A percentile compares a stretch with the other conserved stretches of the same genome.
Evolutionary conservation across 2,329 filamentous ascomycete species (phyloP).

Genomic region (Hyphodiscus sp.): DNA sequence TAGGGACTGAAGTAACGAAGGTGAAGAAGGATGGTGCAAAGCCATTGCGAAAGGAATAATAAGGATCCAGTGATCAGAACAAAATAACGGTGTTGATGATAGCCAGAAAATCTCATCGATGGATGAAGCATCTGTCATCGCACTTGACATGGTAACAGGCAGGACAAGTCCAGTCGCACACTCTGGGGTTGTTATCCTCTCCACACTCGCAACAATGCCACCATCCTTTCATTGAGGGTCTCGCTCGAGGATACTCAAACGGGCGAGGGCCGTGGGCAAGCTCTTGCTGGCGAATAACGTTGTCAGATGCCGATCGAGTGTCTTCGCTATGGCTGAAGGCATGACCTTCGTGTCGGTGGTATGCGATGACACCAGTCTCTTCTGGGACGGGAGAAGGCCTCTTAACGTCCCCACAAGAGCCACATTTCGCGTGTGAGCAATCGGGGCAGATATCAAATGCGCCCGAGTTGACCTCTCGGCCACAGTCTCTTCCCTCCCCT

Average conservation of each 20-base stretch:
- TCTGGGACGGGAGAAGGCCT: background rate
- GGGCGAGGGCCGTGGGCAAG: background rate
- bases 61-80: no score
- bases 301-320: background rate
- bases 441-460: slow-evolving; percentile 3
- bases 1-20: no score
- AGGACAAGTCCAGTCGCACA: background rate
- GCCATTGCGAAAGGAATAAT: no score
- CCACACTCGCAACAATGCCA: slow-evolving; percentile 13
- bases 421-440: background rate
- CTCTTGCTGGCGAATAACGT: background rate
- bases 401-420: background rate
- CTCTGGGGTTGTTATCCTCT: slow-evolving; percentile 6
- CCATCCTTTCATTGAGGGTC: slow-evolving; percentile 4
- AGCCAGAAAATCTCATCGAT: background rate
- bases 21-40: no score
- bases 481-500: slow-evolving; percentile 15
- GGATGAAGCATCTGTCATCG: background rate
- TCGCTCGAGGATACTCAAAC: background rate
- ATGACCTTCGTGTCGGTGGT: background rate
- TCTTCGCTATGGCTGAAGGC: background rate
- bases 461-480: slow-evolving; percentile 6
- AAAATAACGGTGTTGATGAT: background rate
- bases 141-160: background rate
- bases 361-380: background rate